These are phyloP conservation scores for Penicillium diatomitis DNA, from an alignment of 495 filamentous ascomycete genomes.

Conservation along the genomic window DNA sequence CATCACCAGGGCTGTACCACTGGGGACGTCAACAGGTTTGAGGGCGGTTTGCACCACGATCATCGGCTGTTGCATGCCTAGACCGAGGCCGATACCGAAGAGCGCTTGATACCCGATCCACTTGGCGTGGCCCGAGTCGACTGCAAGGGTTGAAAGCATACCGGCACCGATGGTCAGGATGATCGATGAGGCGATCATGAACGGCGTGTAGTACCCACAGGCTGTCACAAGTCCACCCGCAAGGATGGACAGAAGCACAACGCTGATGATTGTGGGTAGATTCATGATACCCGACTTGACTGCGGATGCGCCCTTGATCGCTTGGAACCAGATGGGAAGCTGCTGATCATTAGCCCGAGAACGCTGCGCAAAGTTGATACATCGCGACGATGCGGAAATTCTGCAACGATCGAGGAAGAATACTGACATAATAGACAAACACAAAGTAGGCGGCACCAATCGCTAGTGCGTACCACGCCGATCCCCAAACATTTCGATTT, in stretches of 20 bases:
- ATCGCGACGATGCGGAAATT: background rate
- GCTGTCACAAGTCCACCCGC: slow-evolving; percentile 51
- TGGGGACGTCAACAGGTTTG: slow-evolving; percentile 50
- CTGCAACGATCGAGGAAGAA: background rate
- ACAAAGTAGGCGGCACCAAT: slow-evolving; percentile 59
- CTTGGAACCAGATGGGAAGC: slow-evolving; percentile 86
- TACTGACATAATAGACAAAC: slow-evolving; percentile 44
- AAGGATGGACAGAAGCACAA: slow-evolving; percentile 52
- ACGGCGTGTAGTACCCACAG: slow-evolving; percentile 69
- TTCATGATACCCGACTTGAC: slow-evolving; percentile 67
- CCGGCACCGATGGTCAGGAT: slow-evolving; percentile 60
- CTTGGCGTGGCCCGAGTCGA: slow-evolving; percentile 37
- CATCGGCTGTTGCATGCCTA: slow-evolving; percentile 58
- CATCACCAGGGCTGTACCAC: slow-evolving; percentile 55
- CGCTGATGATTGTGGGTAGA: slow-evolving; percentile 59
- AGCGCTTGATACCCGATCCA: slow-evolving; percentile 81
- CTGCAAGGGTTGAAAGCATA: slow-evolving; percentile 53
- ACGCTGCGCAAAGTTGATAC: background rate
- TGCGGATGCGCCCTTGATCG: slow-evolving; percentile 61
- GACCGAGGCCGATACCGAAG: slow-evolving; percentile 58
- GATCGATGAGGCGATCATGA: slow-evolving; percentile 52
- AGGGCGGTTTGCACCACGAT: slow-evolving; percentile 65
- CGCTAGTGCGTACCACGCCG: slow-evolving; percentile 44
- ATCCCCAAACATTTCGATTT: slow-evolving; percentile 57
- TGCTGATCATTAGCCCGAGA: slow-evolving; percentile 25